These are phyloP conservation scores for Stephania cephalantha DNA, from an alignment of 164 flowering plant species.

Conservation along the genomic window DNA sequence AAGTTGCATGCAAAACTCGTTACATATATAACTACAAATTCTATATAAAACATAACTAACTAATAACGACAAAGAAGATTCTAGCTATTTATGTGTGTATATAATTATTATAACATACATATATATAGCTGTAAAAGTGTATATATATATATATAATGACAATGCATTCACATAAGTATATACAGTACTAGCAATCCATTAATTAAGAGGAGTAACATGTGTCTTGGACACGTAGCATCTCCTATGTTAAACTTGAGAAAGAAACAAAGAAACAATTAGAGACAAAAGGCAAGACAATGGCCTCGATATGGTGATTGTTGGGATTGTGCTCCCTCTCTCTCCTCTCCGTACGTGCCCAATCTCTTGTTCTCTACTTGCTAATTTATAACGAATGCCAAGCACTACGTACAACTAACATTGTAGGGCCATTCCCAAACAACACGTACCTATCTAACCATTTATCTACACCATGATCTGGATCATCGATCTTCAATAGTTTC, in stretches of 20 bases:
- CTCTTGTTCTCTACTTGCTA: not conserved
- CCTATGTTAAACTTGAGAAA: not conserved
- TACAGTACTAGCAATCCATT: not conserved
- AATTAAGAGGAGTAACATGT: conserved; percentile 2
- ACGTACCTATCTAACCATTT: conserved; percentile 11
- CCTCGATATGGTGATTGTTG: conserved; percentile 15
- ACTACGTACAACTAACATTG: conserved; percentile 19
- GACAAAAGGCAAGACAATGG: conserved; percentile 33
- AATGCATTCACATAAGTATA: no score
- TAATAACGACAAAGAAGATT: not conserved
- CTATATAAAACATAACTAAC: no score
- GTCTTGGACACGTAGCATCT: conserved; percentile 20
- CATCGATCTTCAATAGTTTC: not conserved
- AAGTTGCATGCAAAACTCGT: conserved; percentile 1
- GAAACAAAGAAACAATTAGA: conserved; percentile 19
- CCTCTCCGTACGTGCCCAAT: conserved; percentile 7
- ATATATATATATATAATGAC: no score
- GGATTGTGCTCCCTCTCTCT: conserved; percentile 35
- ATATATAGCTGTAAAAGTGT: no score
- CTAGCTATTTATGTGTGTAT: not conserved
- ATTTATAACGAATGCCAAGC: conserved; percentile 3
- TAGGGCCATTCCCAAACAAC: conserved; percentile 26
- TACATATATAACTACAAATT: not conserved
- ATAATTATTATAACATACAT: no score
- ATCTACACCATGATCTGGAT: conserved; percentile 7